phyloP scores from a whole-genome alignment of 2,329 filamentous ascomycete genomes.

The Ophiocordyceps unilateralis region DNA sequence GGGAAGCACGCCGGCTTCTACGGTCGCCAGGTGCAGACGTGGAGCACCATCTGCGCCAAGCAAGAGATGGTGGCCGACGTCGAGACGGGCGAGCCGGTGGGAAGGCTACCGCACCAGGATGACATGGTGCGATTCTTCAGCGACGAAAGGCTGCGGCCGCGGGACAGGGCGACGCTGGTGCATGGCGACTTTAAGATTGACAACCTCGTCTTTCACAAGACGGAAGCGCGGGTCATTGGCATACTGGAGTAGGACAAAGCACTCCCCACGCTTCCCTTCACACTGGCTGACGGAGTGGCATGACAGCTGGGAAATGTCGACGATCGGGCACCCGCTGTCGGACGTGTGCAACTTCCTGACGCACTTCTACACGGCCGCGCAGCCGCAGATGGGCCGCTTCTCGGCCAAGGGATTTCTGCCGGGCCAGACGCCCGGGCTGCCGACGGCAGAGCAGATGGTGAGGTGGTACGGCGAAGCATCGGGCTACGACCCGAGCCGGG shows the following conservation, averaged over 20 bases:
- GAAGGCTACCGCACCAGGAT: constrained; percentile 66
- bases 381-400: constrained; percentile 7
- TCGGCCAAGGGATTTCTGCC: constrained; percentile 38
- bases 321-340: constrained; percentile 85
- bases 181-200: constrained; percentile 97
- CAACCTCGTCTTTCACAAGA: constrained; percentile 79
- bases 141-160: constrained; percentile 50
- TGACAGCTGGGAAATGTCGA: constrained; percentile 85
- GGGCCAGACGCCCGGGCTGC: constrained; percentile 46
- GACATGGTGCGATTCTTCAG: constrained; percentile 67
- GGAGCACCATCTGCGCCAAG: constrained; percentile 57
- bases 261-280: background rate
- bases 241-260: constrained; percentile 53
- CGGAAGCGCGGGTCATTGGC: constrained; percentile 73
- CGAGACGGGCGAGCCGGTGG: constrained; percentile 61
- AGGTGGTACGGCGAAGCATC: constrained; percentile 29
- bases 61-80: constrained; percentile 63
- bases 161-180: constrained; percentile 62
- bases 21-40: constrained; percentile 68
- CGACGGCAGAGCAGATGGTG: constrained; percentile 21
- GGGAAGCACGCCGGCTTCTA: constrained; percentile 69
- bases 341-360: constrained; percentile 65
- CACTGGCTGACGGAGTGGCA: background rate
- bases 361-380: constrained; percentile 20
- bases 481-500: constrained; percentile 51